Base-by-base conservation (phyloP, 2,329 filamentous ascomycete genomes). In the Taxawa tesnikishii region DNA sequence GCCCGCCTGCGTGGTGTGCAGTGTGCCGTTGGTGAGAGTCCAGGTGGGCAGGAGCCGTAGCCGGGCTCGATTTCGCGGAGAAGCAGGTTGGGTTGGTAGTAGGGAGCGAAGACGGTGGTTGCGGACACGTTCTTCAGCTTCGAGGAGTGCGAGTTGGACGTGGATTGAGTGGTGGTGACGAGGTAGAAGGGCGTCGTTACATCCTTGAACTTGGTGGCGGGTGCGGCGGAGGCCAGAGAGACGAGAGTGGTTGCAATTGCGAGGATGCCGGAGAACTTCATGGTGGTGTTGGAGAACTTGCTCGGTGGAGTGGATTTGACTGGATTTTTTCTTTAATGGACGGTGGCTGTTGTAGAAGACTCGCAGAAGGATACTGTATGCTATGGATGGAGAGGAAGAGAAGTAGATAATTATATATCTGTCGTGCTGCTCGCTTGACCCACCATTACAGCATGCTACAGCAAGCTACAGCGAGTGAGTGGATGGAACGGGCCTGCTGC, bases 41-140 rank as follows among this genome's bases (percentile, higher is more conserved):
- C 61, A 61, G 28, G 37, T 46, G 3, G 57, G 56, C 0, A 62
- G 47, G 45, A 53, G 32, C 43, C 45, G 39, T 61, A 62, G 38
- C 56, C 56, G 0, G 53, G 47, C 6, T 34, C 48, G 32, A 51
- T 56, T 12, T 55, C 47, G 38, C 58, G 56, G 14, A 62, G 48
- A 35, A 53, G 43, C 41, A 55, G 51, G 25, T 43, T 47, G 10
- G 48, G 42, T 26, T 43, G 41, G 32, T 54, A 43, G 46, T 49
- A 48, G 1, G 56, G 54, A 28, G 55, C 50, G 41, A 56, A 60
- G 33, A 60, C 46, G 1, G 54, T 55, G 7, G 50, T 56, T 5
- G 56, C 55, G 18, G 48, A 53, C 16, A 59, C 56, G 32, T 49
- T 42, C 15, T 48, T 42, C 6, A 60, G 49, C 12, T 42, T 31